Evolutionary conservation across 805 yeast species (phyloP), one percentile per base, ranked within the genome.

Genomic region (Millerozyma miso): DNA sequence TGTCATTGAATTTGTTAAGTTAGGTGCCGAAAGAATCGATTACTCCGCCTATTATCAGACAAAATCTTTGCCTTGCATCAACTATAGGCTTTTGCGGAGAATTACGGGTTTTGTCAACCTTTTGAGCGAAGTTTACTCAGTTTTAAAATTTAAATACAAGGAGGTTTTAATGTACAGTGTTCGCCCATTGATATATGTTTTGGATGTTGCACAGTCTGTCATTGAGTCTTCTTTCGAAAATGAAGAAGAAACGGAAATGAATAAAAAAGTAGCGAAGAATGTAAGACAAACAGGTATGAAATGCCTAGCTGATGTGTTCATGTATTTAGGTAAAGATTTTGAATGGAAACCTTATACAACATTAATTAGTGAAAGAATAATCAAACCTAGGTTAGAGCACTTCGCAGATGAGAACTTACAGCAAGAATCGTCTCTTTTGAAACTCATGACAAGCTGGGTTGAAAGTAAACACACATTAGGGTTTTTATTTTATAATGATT

Each of bases 361-460:
- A 12, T 51, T 62, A 1, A 76, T 93, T 10, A 84, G 77, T 54
- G 57, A 62, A 3, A 56, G 67, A 18, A 68, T 88, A 17, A 67
- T 91, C 12, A 53, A 59, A 16, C 89, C 95, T 5, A 77, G 95
- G 54, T 68, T 93, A 51, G 68, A 47, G 1, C 67, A 73, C 10
- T 91, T 91, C 60, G 83, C 83, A 3, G 74, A 66, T 33, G 96
- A 85, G 53, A 93, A 91, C 58, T 67, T 84, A 26, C 95, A 88
- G 56, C 88, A 85, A 53, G 83, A 91, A 0, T 88, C 97, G 0
- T 76, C 95, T 0, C 58, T 91, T 35, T 65, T 90, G 77, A 77
- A 71, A 43, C 57, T 88, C 7, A 75, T 91, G 53, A 62, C 79
- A 4, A 65, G 75, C 6, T 77, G 95, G 81, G 58, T 70, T 17